Evolutionary conservation across 768 basidiomycete genomes (phyloP), one percentile per base, ranked within the genome.

Genomic region (Pleurotus platypus): DNA sequence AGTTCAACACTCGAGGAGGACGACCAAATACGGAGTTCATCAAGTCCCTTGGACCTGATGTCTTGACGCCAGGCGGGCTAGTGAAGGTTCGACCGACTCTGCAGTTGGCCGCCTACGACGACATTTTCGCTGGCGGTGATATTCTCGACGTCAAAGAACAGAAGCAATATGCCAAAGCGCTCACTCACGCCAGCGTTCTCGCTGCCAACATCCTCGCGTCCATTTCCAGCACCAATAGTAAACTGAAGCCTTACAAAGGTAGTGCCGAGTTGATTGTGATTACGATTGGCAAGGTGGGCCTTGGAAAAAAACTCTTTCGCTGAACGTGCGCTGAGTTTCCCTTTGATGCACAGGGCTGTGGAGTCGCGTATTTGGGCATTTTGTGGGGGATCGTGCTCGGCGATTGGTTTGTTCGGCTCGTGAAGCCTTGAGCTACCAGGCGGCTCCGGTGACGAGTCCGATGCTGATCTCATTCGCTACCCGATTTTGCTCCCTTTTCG

Each of bases 71-170:
- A 35, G 58, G 60, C 64, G 82, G 68, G 57, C 70, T 62, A 47
- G 78, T 88, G 57, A 81, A 79, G 57, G 77, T 89, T 12, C 64
- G 69, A 22, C 75, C 83, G 2, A 86, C 84, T 0, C 73, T 90
- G 42, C 85, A 87, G 62, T 67, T 90, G 2, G 63, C 60, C 6
- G 69, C 67, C 0, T 69, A 85, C 65, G 70, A 80, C 0, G 75
- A 75, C 58, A 79, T 90, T 13, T 89, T 85, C 57, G 89, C 87
- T 0, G 75, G 70, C 1, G 87, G 88, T 1, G 88, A 90, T 62
- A 75, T 85, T 57, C 78, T 84, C 58, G 83, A 85, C 38, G 83
- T 79, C 74, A 57, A 69, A 1, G 88, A 88, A 66, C 82, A 87
- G 67, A 88, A 87, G 62, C 85, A 77, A 51, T 66, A 68, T 5